Percentiles rank a stretch among this genome's conserved stretches.
phyloP scores from a whole-genome alignment of 306 rosid genomes.

The Trifolium pratense region DNA sequence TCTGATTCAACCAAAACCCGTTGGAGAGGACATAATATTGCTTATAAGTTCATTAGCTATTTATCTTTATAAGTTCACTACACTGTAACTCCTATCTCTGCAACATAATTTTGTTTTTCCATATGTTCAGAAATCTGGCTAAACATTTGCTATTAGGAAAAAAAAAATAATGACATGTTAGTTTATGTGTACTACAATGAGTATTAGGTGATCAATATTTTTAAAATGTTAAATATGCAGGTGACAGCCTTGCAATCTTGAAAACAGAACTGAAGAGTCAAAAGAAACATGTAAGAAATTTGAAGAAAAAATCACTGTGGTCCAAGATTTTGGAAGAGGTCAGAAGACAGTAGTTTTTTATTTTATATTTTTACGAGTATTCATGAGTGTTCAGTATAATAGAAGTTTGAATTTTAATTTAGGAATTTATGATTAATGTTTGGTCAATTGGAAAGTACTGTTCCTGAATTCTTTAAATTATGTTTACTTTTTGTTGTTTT shows the following conservation, averaged over 20 bases:
- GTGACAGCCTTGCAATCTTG: conserved; percentile 92
- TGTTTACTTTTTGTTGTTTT: background rate
- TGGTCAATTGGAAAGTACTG: conserved; percentile 25
- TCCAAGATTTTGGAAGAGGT: conserved; percentile 98
- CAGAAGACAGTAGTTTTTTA: conserved; percentile 42
- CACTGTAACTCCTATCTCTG: conserved; percentile 2
- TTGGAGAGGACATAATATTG: no score
- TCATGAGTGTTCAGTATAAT: background rate
- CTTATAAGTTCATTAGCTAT: no score
- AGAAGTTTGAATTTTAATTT: conserved; percentile 21
- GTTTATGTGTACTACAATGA: conserved; percentile 26
- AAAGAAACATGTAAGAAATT: conserved; percentile 86
- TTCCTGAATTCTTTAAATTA: conserved; percentile 31
- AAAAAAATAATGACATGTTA: no score
- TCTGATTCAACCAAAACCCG: no score
- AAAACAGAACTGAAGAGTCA: conserved; percentile 94
- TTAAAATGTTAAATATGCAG: conserved; percentile 54
- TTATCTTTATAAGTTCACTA: conserved; percentile 16
- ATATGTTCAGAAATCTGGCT: conserved; percentile 16
- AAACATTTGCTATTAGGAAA: conserved; percentile 36
- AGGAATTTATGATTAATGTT: conserved; percentile 14
- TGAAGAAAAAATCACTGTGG: conserved; percentile 98
- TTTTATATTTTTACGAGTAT: conserved; percentile 38
- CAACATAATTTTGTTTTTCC: conserved; percentile 3
- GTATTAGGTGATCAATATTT: conserved; percentile 37